Base-by-base conservation (phyloP, 768 basidiomycete species). In the Phaeotremella skinneri region DNA sequence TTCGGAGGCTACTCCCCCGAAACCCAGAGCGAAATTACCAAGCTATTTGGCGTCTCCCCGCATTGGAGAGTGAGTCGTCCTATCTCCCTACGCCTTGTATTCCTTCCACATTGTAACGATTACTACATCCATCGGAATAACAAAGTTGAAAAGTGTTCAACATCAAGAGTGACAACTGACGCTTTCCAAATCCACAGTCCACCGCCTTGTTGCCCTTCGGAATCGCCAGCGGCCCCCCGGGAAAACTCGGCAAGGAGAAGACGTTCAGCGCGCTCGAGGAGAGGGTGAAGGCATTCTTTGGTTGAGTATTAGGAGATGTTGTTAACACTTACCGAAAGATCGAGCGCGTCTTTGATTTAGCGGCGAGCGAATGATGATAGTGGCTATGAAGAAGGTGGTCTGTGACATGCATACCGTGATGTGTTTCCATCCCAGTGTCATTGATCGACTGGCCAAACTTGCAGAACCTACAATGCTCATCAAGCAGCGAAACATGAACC, bases 161-260 rank as follows among this genome's bases (percentile, higher is more conserved):
- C n/a, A n/a, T n/a, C n/a, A n/a, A n/a, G n/a, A n/a, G n/a, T n/a
- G n/a, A n/a, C n/a, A n/a, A n/a, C 11, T 45, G 7, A 13, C 23
- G 43, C 11, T 23, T 45, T 23, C 7, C 13, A 45, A 9, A 45
- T 21, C 13, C 43, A 25, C 42, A 72, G 56, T 56, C 62, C 53
- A 65, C 64, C 29, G 74, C 67, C 4, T 59, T 76, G 49, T 64
- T 78, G 60, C 75, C 76, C 0, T 79, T 79, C 60, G 78, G 78
- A 50, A 59, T 65, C 30, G 69, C 72, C 20, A 58, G 60, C 13
- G 70, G 62, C 2, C 66, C 71, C 1, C 68, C 73, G 0, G 59
- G 63, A 23, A 37, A 47, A 16, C 13, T 57, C 21, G 63, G 62
- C 21, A 30, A 61, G 32, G 53, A 56, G 3, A 79, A 78, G 65